A percentile compares a stretch with the other conserved stretches of the same genome.
These are phyloP conservation scores for Quercus alba DNA, from an alignment of 306 rosid species.

Conservation along the genomic window DNA sequence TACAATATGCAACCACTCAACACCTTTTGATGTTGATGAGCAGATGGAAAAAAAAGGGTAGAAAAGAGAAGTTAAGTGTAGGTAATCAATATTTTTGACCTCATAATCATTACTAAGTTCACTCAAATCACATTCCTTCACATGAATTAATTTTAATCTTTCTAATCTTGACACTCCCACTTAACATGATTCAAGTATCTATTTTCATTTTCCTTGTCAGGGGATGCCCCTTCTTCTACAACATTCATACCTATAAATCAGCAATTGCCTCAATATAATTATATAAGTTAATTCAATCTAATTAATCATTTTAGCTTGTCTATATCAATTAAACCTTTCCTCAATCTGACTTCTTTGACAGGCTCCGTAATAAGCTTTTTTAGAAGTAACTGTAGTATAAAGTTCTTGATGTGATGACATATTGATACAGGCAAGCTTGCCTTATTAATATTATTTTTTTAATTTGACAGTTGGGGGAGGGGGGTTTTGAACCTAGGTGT, in stretches of 20 bases:
- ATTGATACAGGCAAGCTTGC: too few relatives aligned
- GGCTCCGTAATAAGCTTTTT: neutral
- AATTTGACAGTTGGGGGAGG: too few relatives aligned
- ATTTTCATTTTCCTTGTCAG: neutral
- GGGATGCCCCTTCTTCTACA: neutral
- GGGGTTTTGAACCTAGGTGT: too few relatives aligned
- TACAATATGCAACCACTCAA: constrained; percentile 1
- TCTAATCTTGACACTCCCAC: neutral
- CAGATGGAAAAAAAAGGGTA: neutral
- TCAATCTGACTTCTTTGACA: neutral
- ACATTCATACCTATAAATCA: neutral
- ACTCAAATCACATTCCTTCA: neutral
- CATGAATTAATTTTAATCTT: neutral
- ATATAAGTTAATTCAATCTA: too few relatives aligned
- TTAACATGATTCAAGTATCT: neutral
- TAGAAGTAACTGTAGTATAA: neutral
- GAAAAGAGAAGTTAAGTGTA: neutral
- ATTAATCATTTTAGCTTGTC: too few relatives aligned
- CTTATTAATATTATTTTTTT: too few relatives aligned
- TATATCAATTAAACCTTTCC: neutral
- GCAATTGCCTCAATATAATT: too few relatives aligned
- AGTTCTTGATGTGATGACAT: too few relatives aligned
- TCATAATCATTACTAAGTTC: neutral
- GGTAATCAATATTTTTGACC: neutral
- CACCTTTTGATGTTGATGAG: neutral